phyloP scores from a whole-genome alignment of 2,329 filamentous ascomycete species.

The Ascochyta fabae region DNA sequence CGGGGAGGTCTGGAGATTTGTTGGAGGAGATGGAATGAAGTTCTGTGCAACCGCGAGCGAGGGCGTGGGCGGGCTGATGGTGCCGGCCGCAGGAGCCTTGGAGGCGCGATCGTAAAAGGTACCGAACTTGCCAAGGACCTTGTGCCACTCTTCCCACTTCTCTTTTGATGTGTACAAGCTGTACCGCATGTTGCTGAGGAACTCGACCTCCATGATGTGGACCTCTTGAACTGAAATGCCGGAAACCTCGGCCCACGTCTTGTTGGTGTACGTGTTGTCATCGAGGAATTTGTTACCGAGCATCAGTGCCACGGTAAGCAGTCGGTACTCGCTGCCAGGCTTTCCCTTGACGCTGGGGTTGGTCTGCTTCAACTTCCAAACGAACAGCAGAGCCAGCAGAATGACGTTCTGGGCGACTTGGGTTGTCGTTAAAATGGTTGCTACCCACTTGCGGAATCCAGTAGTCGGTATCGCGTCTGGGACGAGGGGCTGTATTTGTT shows the following conservation, averaged over 20 bases:
- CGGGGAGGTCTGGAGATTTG: conserved; percentile 59
- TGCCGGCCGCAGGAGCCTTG: conserved; percentile 51
- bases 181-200: conserved; percentile 97
- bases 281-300: conserved; percentile 98
- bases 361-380: conserved; percentile 88
- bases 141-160: conserved; percentile 88
- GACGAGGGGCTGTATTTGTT: conserved; percentile 63
- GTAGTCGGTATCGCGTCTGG: conserved; percentile 76
- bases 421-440: conserved; percentile 87
- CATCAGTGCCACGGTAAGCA: conserved; percentile 95
- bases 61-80: conserved; percentile 46
- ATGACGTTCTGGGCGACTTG: conserved; percentile 97
- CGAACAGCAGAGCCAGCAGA: conserved; percentile 85
- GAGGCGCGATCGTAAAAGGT: conserved; percentile 80
- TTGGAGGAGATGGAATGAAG: conserved; percentile 59
- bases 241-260: conserved; percentile 98
- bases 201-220: conserved; percentile 99
- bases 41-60: conserved; percentile 51
- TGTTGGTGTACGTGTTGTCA: conserved; percentile 99
- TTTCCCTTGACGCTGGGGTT: conserved; percentile 91
- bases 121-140: conserved; percentile 80
- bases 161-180: conserved; percentile 84
- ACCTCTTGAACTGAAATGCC: conserved; percentile 93
- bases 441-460: conserved; percentile 92
- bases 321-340: conserved; percentile 88